phyloP scores from a whole-genome alignment of 2,329 filamentous ascomycete species.

The Claviceps quebecensis region DNA sequence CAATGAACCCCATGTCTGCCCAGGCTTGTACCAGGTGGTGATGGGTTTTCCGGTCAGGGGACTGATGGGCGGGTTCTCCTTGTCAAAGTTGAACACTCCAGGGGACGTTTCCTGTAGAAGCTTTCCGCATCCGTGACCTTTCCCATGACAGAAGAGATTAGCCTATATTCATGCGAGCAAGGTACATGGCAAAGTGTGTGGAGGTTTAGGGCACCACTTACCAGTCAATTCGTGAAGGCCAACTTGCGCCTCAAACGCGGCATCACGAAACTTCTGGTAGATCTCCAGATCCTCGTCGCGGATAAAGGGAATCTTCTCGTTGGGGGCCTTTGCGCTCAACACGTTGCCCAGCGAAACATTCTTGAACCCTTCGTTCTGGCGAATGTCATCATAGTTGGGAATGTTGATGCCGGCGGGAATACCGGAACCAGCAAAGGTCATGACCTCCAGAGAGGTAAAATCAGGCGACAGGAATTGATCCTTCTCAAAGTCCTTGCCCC shows the following conservation, averaged over 20 bases:
- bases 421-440: conserved; percentile 57
- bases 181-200: too few species aligned
- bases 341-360: conserved; percentile 92
- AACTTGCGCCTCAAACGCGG: conserved; percentile 88
- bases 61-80: conserved; percentile 64
- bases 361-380: conserved; percentile 78
- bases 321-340: conserved; percentile 75
- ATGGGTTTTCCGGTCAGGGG: conserved; percentile 65
- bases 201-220: conserved; percentile 9
- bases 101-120: conserved; percentile 76
- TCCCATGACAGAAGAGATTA: conserved; percentile 4
- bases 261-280: conserved; percentile 72
- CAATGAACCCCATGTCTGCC: conserved; percentile 87
- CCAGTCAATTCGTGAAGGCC: conserved; percentile 75
- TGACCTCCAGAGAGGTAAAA: conserved; percentile 85
- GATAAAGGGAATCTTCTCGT: conserved; percentile 89
- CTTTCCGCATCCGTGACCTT: conserved; percentile 83
- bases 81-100: conserved; percentile 79
- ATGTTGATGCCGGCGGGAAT: conserved; percentile 58
- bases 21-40: conserved; percentile 81
- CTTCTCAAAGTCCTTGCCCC: conserved; percentile 83
- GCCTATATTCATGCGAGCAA: neutral
- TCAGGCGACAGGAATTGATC: conserved; percentile 91
- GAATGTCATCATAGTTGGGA: conserved; percentile 61
- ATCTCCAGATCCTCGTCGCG: conserved; percentile 60